Conservation (phyloP, 1,284 basidiomycete genomes). For the Marasmius sp. region DNA sequence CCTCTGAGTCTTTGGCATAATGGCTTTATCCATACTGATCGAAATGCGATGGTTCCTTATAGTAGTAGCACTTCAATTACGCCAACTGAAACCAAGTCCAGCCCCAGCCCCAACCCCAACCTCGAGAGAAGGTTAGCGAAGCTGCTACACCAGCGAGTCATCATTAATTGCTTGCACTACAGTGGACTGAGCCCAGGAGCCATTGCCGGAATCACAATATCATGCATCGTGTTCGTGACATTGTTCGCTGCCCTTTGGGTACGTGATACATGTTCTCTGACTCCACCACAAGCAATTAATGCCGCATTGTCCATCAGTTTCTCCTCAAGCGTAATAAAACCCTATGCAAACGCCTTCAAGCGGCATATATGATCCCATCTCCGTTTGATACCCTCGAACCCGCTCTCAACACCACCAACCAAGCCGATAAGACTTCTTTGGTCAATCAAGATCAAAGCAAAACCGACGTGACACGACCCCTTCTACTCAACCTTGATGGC, state of each 20-base stretch:
- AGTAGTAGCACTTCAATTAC: neutral
- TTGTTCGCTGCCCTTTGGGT: constrained; percentile 20
- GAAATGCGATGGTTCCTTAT: neutral
- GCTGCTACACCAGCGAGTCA: neutral
- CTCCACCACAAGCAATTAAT: neutral
- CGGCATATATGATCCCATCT: constrained; percentile 26
- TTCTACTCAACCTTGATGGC: neutral
- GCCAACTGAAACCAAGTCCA: neutral
- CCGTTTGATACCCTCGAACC: constrained; percentile 19
- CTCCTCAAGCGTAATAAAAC: constrained; percentile 24
- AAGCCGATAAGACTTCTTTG: neutral
- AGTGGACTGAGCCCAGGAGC: constrained; percentile 6
- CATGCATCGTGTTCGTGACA: constrained; percentile 16
- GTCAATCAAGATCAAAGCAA: neutral
- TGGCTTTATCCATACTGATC: neutral
- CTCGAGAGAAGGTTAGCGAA: neutral
- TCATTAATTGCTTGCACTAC: neutral
- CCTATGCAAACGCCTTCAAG: constrained; percentile 24
- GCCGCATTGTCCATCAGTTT: constrained; percentile 3
- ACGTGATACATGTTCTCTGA: constrained; percentile 4
- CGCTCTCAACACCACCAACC: neutral
- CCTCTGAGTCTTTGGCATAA: neutral
- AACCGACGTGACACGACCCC: neutral
- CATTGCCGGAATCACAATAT: constrained; percentile 16
- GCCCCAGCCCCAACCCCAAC: neutral